A percentile compares a stretch with the other conserved stretches of the same genome.
phyloP scores from a whole-genome alignment of 352 stramenopile genomes.

The Globisporangium solare region DNA sequence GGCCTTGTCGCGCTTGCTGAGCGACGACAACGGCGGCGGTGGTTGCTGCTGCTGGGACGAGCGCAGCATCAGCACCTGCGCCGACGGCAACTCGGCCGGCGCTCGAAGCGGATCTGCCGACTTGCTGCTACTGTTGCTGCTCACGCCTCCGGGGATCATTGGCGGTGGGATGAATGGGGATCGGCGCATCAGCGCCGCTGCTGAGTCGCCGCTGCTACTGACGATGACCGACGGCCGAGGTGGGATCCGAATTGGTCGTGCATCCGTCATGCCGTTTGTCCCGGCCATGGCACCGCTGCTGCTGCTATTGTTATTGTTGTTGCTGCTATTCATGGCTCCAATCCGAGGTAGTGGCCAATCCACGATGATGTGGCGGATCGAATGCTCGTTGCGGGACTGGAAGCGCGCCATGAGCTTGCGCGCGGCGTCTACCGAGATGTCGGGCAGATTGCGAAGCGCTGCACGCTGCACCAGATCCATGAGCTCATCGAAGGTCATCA shows the following conservation, averaged over 20 bases:
- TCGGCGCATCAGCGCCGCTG: constrained; percentile 1
- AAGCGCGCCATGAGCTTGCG: constrained; percentile 42
- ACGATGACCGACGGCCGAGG: constrained; percentile 12
- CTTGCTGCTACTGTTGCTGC: neutral
- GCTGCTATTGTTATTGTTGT: constrained; percentile 2
- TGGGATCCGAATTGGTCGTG: neutral
- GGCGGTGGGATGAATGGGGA: neutral
- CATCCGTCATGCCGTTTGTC: neutral
- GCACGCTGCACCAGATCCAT: constrained; percentile 49
- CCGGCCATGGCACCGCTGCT: neutral
- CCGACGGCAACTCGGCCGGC: constrained; percentile 8
- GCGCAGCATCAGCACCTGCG: constrained; percentile 16
- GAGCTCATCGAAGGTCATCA: constrained; percentile 68
- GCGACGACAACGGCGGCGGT: neutral
- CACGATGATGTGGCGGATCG: constrained; percentile 41
- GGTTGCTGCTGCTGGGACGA: constrained; percentile 11
- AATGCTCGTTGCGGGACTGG: constrained; percentile 45
- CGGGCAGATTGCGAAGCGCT: constrained; percentile 50
- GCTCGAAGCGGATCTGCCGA: neutral
- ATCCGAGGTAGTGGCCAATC: constrained; percentile 31
- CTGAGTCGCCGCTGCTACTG: neutral
- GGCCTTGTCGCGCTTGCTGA: constrained; percentile 12
- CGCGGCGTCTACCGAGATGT: constrained; percentile 51
- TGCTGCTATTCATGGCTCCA: constrained; percentile 7
- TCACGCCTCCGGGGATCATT: constrained; percentile 1